Conservation (phyloP, 2,329 filamentous ascomycete genomes). For the Polychaeton citri region DNA sequence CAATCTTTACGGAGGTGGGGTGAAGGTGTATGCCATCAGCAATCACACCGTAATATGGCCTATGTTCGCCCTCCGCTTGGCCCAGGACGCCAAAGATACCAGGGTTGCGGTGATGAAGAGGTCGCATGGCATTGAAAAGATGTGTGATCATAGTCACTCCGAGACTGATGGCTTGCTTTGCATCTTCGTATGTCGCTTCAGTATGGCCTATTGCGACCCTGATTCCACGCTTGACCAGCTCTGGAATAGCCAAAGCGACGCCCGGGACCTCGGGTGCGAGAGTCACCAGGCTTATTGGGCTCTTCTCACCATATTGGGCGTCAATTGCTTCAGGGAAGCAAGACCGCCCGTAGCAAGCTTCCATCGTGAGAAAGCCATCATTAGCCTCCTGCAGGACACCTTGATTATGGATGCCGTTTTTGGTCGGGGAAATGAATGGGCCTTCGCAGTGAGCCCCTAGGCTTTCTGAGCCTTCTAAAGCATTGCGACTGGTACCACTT, state of each 20-base stretch:
- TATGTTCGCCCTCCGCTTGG: conserved; percentile 30
- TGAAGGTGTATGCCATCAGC: conserved; percentile 84
- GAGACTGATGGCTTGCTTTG: conserved; percentile 53
- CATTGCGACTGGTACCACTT: conserved; percentile 45
- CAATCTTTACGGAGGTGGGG: conserved; percentile 77
- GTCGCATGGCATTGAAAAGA: conserved; percentile 87
- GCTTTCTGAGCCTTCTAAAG: conserved; percentile 66
- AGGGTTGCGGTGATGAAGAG: conserved; percentile 80
- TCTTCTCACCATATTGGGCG: conserved; percentile 12
- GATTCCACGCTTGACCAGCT: conserved; percentile 52
- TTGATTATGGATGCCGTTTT: conserved; percentile 75
- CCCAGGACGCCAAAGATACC: conserved; percentile 81
- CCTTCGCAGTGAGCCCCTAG: conserved; percentile 86
- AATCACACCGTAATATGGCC: conserved; percentile 80
- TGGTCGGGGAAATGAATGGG: conserved; percentile 68
- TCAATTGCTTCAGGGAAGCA: conserved; percentile 42
- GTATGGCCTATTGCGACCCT: conserved; percentile 75
- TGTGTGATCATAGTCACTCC: conserved; percentile 87
- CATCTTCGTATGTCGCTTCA: conserved; percentile 75
- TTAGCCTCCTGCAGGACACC: conserved; percentile 54
- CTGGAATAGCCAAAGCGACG: conserved; percentile 49
- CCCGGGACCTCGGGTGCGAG: conserved; percentile 67
- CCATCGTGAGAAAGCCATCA: conserved; percentile 50
- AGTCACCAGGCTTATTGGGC: conserved; percentile 63
- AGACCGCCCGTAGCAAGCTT: conserved; percentile 55